phyloP scores from a whole-genome alignment of 371 early-diverging fungal species.

The Mortierella sp. region DNA sequence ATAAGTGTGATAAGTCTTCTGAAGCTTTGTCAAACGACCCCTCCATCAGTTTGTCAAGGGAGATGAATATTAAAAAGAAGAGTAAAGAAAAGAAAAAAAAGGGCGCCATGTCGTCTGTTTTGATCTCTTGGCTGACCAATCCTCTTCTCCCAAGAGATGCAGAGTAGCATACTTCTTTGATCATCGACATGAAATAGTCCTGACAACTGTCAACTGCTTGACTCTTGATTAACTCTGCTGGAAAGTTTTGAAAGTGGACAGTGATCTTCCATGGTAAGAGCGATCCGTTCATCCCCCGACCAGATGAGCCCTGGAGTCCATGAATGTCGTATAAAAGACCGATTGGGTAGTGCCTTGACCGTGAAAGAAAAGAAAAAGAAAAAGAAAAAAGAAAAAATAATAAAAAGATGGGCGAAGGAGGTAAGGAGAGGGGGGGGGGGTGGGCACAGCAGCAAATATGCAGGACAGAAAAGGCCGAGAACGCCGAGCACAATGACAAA shows the following conservation, averaged over 20 bases:
- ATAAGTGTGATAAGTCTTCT: too few relatives aligned
- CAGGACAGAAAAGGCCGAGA: too few relatives aligned
- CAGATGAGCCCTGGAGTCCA: conserved; percentile 35
- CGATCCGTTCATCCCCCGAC: conserved; percentile 40
- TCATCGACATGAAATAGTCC: conserved; percentile 82
- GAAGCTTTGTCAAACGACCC: too few relatives aligned
- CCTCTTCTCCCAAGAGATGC: background rate
- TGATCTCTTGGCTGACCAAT: background rate
- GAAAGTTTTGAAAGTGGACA: conserved; percentile 69
- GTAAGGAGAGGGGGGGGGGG: too few relatives aligned
- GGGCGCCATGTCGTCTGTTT: too few relatives aligned
- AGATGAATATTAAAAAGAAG: background rate
- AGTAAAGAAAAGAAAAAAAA: too few relatives aligned
- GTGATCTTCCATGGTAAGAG: conserved; percentile 71
- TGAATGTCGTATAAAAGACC: conserved; percentile 75
- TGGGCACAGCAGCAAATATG: too few relatives aligned
- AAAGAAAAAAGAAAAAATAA: conserved; percentile 2
- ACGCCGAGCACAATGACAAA: too few relatives aligned
- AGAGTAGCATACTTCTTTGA: conserved; percentile 69
- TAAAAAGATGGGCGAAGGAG: background rate
- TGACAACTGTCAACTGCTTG: conserved; percentile 66
- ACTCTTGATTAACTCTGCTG: conserved; percentile 63
- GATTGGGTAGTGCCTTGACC: conserved; percentile 79
- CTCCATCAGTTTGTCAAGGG: background rate
- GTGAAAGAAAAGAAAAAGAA: background rate